phyloP scores from a whole-genome alignment of 148 eudicot species.

The Silene uniflora region DNA sequence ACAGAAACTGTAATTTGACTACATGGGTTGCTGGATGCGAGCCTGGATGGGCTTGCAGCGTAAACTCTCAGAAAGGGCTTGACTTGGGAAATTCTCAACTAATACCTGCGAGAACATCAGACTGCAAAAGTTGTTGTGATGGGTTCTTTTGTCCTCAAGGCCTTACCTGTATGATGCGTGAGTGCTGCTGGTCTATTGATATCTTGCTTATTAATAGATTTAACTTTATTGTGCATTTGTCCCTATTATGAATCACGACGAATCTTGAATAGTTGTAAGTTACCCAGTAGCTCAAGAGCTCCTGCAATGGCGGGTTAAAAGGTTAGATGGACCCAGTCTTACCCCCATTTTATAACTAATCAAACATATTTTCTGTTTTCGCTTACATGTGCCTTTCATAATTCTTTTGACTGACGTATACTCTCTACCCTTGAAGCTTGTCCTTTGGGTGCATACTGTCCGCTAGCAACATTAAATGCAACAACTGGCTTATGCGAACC shows the following conservation, averaged over 20 bases:
- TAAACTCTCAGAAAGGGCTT: background rate
- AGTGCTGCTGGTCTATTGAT: constrained; percentile 13
- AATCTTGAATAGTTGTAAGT: background rate
- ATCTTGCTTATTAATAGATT: no score
- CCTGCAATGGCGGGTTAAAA: no score
- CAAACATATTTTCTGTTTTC: background rate
- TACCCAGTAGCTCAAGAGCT: no score
- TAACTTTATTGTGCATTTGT: background rate
- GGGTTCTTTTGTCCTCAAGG: constrained; percentile 53
- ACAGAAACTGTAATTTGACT: constrained; percentile 37
- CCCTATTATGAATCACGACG: background rate
- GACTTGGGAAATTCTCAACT: constrained; percentile 2
- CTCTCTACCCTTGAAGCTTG: constrained; percentile 55
- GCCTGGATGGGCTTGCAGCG: constrained; percentile 49
- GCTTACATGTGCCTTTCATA: background rate
- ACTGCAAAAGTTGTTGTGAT: constrained; percentile 36
- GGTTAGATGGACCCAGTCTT: no score
- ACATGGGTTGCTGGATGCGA: constrained; percentile 43
- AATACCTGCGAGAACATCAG: constrained; percentile 33
- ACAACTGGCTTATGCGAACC: constrained; percentile 73
- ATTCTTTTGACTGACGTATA: background rate
- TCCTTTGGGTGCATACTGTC: constrained; percentile 91
- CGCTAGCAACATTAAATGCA: constrained; percentile 47
- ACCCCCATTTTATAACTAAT: no score
- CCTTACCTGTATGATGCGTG: constrained; percentile 54